Base-by-base conservation (phyloP, 306 rosid species). In the Cyamopsis tetragonoloba region DNA sequence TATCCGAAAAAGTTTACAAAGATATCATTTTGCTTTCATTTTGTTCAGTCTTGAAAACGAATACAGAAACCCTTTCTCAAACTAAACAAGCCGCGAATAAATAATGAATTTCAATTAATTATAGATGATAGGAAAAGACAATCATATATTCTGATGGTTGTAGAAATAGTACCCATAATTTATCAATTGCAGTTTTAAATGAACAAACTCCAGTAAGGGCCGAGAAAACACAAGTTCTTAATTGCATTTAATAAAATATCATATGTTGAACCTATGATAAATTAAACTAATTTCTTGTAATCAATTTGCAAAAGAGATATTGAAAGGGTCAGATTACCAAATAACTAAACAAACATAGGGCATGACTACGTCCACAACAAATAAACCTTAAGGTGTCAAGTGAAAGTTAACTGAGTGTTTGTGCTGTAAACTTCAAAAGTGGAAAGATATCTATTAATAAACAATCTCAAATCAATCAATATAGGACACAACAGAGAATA, bases 391-490 rank as follows among this genome's bases (percentile, higher is more conserved):
- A 71, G 39, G 11, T 46, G 41, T 38, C 57, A 6, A 17, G 3
- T 34, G 4, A 26, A 63, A 38, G 22, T 42, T 20, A 60, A 50
- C 3, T 23, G 32, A 47, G 65, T 62, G 63, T 51, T 44, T 65
- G 46, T 10, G 42, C 60, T 65, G n/a, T 65, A 12, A 38, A 32
- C 42, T 38, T 53, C 27, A 26, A 19, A 41, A 26, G 27, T 24
- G 50, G 63, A 63, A 70, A 47, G 9, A 57, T 62, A 56, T 64
- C 27, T 23, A 61, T 3, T 13, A 71, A 31, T 35, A 14, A 70
- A 2, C 18, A 0, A 78, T 58, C 66, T 49, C 42, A 66, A 41
- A 72, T 26, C 35, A 66, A 43, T 47, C 66, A 66, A 60, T 11
- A 38, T 9, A 49, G 34, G 42, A 44, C 7, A 26, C 35, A 8